phyloP scores from a whole-genome alignment of 2,329 filamentous ascomycete species.

The Aspergillus brunneoviolaceus region DNA sequence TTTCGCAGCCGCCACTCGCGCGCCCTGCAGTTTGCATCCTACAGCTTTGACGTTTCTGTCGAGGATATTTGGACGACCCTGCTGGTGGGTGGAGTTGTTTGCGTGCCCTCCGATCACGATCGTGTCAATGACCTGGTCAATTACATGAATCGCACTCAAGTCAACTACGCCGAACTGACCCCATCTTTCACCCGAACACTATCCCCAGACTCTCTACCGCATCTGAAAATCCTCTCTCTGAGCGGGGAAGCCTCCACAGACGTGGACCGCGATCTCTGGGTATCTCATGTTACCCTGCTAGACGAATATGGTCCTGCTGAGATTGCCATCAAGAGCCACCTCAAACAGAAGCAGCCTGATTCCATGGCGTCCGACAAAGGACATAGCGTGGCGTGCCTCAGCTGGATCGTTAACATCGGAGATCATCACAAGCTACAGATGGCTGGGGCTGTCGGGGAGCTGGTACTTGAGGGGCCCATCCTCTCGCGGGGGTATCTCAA shows the following conservation, averaged over 20 bases:
- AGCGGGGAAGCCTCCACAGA: conserved; percentile 30
- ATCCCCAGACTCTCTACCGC: neutral
- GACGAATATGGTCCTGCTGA: conserved; percentile 45
- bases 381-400: conserved; percentile 14
- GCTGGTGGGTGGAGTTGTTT: no score
- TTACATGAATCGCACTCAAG: no score
- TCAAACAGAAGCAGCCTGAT: neutral
- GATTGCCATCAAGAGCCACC: neutral
- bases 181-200: neutral
- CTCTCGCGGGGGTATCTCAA: conserved; percentile 28
- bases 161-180: no score
- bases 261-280: conserved; percentile 21
- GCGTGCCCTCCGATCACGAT: no score
- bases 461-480: conserved; percentile 25
- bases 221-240: conserved; percentile 23
- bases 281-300: no score
- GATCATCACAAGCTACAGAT: conserved; percentile 36
- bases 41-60: no score
- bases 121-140: no score
- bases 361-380: conserved; percentile 24
- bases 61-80: no score
- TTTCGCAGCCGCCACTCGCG: no score
- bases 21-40: no score
- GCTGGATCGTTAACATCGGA: conserved; percentile 38
- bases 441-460: conserved; percentile 41